Evolutionary conservation across 78 protist species (phyloP).

Genomic region (Planoprotostelium fungivorum): DNA sequence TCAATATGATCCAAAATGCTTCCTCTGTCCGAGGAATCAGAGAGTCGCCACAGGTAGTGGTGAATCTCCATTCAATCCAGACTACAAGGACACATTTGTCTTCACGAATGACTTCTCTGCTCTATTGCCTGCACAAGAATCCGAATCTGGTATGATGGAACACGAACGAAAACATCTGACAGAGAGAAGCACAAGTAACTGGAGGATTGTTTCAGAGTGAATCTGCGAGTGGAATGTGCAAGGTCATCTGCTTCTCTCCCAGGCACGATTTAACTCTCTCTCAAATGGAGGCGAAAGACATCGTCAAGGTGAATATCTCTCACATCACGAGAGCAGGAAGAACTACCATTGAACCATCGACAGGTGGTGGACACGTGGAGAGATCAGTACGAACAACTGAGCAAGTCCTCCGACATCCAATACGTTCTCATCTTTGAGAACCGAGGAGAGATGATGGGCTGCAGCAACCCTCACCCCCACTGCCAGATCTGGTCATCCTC

Average conservation of each 20-base stretch:
- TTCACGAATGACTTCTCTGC: slow-evolving; percentile 51
- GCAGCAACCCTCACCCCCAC: slow-evolving; percentile 54
- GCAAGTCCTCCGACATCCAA: not conserved
- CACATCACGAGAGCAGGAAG: not conserved
- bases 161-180: slow-evolving; percentile 1
- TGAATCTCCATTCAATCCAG: not conserved
- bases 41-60: not conserved
- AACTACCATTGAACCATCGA: not conserved
- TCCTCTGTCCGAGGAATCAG: slow-evolving; percentile 4
- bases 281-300: slow-evolving; percentile 7
- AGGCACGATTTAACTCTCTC: slow-evolving; percentile 21
- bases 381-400: not conserved
- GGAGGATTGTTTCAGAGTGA: not conserved
- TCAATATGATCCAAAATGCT: not conserved
- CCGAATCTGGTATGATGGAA: not conserved
- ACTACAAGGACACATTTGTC: slow-evolving; percentile 17
- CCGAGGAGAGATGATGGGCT: slow-evolving; percentile 45
- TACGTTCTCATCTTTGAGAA: slow-evolving; percentile 50
- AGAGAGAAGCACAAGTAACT: not conserved
- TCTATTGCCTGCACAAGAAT: slow-evolving; percentile 12
- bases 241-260: slow-evolving; percentile 50
- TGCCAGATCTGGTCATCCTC: slow-evolving; percentile 40
- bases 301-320: not conserved
- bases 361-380: slow-evolving; percentile 26
- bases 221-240: slow-evolving; percentile 17